Percentiles rank a stretch among this genome's conserved stretches.
These are phyloP conservation scores for Ocimum tenuiflorum DNA, from an alignment of 257 asterid species.

Conservation along the genomic window DNA sequence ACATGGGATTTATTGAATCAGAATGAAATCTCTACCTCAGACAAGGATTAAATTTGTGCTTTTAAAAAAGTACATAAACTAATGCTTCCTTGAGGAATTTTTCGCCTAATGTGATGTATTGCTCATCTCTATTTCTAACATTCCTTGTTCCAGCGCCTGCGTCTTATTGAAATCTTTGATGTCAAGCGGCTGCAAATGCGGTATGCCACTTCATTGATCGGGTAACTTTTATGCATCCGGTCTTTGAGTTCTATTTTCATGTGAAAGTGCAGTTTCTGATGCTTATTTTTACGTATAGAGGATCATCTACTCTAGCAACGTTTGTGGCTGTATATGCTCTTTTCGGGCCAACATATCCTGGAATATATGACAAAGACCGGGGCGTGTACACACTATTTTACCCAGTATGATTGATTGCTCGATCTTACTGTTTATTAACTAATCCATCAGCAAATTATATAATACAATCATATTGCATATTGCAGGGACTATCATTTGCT, in stretches of 20 bases:
- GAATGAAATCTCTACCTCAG: neutral
- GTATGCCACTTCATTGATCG: slow-evolving; percentile 68
- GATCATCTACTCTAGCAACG: slow-evolving; percentile 71
- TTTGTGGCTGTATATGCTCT: slow-evolving; percentile 79
- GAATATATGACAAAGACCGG: slow-evolving; percentile 68
- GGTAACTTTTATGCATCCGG: slow-evolving; percentile 35
- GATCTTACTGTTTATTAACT: neutral
- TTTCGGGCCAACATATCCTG: slow-evolving; percentile 87
- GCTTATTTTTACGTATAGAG: slow-evolving; percentile 39
- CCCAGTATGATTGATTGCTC: slow-evolving; percentile 49
- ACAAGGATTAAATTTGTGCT: neutral
- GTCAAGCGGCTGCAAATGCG: slow-evolving; percentile 83
- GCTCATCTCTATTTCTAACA: slow-evolving; percentile 11
- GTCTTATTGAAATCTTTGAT: slow-evolving; percentile 75
- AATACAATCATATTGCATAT: slow-evolving; percentile 15
- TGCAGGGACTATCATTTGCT: slow-evolving; percentile 79
- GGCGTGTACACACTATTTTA: slow-evolving; percentile 71
- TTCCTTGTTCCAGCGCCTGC: slow-evolving; percentile 51
- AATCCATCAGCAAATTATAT: slow-evolving; percentile 4
- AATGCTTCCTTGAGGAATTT: neutral
- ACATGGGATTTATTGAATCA: neutral
- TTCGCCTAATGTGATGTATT: neutral
- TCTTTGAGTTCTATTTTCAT: neutral
- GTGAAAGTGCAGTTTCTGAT: slow-evolving; percentile 13
- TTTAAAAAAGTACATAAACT: neutral